phyloP scores from a whole-genome alignment of 2,329 filamentous ascomycete species.

The Aspergillus japonicus region DNA sequence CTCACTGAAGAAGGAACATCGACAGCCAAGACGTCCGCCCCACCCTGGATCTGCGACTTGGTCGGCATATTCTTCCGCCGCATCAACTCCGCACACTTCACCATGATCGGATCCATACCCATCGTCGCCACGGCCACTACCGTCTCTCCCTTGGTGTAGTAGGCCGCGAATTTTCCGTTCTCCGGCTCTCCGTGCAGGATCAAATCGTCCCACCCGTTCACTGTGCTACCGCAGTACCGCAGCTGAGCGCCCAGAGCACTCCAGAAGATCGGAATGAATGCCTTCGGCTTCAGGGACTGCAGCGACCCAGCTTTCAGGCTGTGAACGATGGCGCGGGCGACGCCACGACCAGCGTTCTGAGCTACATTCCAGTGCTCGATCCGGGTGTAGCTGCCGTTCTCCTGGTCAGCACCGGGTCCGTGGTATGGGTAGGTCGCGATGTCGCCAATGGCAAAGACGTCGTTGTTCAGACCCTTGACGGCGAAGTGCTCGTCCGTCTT shows the following conservation, averaged over 20 bases:
- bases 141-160: conserved; percentile 81
- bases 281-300: conserved; percentile 55
- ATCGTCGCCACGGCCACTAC: conserved; percentile 90
- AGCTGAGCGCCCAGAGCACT: conserved; percentile 86
- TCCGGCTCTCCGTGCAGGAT: conserved; percentile 74
- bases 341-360: conserved; percentile 82
- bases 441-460: conserved; percentile 91
- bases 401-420: conserved; percentile 72
- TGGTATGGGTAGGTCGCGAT: conserved; percentile 94
- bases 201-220: conserved; percentile 79
- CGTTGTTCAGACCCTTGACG: conserved; percentile 66
- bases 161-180: conserved; percentile 81
- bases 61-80: conserved; percentile 74
- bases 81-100: conserved; percentile 82
- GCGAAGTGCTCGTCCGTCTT: conserved; percentile 76
- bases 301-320: conserved; percentile 38
- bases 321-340: conserved; percentile 73
- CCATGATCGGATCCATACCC: conserved; percentile 84
- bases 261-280: conserved; percentile 96
- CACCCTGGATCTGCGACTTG: conserved; percentile 71
- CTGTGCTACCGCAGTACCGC: conserved; percentile 88
- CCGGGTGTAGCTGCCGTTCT: conserved; percentile 62
- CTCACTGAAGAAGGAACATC: conserved; percentile 25
- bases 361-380: conserved; percentile 99
- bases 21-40: conserved; percentile 43